Conservation (phyloP, 139 green algal species). For the Tetradesmus lagerheimii region DNA sequence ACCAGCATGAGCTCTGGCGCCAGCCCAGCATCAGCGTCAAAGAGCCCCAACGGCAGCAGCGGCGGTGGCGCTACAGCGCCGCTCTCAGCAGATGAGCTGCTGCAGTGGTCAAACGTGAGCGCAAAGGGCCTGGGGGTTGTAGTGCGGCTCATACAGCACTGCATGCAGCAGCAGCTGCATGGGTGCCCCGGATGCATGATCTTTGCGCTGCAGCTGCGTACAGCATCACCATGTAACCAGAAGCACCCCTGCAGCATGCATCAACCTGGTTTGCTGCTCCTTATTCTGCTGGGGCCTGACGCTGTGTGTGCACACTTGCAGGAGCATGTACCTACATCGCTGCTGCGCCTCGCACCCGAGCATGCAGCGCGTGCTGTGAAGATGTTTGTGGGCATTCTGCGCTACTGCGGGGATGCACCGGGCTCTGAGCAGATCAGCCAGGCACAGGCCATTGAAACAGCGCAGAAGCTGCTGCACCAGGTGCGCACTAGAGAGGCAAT, state of each 20-base stretch:
- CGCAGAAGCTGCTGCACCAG: constrained; percentile 94
- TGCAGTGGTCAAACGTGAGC: constrained; percentile 73
- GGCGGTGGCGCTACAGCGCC: not conserved
- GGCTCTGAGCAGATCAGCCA: constrained; percentile 53
- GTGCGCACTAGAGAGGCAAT: not conserved
- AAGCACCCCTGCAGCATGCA: not conserved
- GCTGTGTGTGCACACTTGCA: constrained; percentile 46
- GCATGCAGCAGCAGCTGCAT: not conserved
- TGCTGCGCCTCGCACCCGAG: constrained; percentile 90
- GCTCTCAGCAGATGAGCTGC: constrained; percentile 74
- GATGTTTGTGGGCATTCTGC: constrained; percentile 78
- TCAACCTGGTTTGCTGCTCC: not conserved
- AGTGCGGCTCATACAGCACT: not conserved
- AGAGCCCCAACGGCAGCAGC: constrained; percentile 6
- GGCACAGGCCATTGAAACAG: constrained; percentile 71
- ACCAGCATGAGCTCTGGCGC: constrained; percentile 46
- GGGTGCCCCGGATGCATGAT: not conserved
- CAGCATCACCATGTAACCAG: not conserved
- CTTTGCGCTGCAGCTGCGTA: not conserved
- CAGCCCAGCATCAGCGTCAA: constrained; percentile 31
- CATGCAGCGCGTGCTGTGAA: constrained; percentile 88
- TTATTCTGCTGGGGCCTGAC: too few species aligned
- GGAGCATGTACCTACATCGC: constrained; percentile 89
- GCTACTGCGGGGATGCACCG: constrained; percentile 40
- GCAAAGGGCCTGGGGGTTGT: not conserved